phyloP scores from a whole-genome alignment of 1,284 basidiomycete genomes.

The Hemileia vastatrix region DNA sequence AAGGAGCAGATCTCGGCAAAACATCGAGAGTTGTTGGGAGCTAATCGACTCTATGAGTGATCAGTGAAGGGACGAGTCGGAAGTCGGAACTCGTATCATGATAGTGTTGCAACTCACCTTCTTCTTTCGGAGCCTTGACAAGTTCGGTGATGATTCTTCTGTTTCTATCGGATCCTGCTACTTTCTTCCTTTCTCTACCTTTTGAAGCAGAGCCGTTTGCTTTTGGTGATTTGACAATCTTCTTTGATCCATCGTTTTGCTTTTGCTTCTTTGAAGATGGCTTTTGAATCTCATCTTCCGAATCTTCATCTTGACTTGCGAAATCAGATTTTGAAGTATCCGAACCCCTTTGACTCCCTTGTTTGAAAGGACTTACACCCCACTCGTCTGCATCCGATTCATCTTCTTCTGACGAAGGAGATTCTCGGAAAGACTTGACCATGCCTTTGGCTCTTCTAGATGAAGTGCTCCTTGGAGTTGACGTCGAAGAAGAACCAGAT shows the following conservation, averaged over 20 bases:
- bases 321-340: slow-evolving; percentile 4
- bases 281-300: neutral
- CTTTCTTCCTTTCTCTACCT: neutral
- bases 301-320: neutral
- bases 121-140: neutral
- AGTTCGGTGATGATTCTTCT: neutral
- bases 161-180: neutral
- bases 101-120: neutral
- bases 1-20: slow-evolving; percentile 1
- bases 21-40: neutral
- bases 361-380: neutral
- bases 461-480: too few species aligned
- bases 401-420: neutral
- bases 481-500: too few species aligned
- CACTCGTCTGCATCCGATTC: slow-evolving; percentile 6
- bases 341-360: neutral
- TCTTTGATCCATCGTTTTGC: neutral
- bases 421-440: slow-evolving; percentile 1
- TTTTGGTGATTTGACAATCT: neutral
- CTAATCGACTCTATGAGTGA: too few species aligned
- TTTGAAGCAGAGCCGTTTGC: neutral
- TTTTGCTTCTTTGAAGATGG: neutral
- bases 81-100: neutral
- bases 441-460: neutral
- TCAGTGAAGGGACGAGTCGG: too few species aligned